A percentile compares a stretch with the other conserved stretches of the same genome.
Conservation (phyloP, 2,329 filamentous ascomycete species). For the Tympanopsis confertula region DNA sequence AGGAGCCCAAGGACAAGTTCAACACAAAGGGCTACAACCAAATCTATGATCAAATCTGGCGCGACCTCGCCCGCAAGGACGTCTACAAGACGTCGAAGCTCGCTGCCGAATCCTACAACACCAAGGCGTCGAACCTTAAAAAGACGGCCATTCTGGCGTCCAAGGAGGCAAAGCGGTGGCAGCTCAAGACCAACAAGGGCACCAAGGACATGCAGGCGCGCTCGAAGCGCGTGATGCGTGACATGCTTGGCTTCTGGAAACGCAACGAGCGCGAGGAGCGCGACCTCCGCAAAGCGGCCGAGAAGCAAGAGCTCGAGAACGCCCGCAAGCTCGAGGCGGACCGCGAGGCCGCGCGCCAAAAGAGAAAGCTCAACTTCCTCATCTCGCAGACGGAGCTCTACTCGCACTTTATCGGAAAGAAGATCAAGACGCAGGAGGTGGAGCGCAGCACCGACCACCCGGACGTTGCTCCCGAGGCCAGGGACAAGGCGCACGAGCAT, state of each 20-base stretch:
- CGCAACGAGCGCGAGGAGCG: constrained; percentile 95
- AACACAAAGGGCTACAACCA: constrained; percentile 90
- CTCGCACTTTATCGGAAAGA: constrained; percentile 98
- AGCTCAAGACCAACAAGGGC: constrained; percentile 94
- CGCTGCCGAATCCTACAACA: constrained; percentile 73
- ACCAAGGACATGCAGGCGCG: constrained; percentile 94
- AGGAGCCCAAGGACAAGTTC: constrained; percentile 51
- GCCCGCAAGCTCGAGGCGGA: constrained; percentile 95
- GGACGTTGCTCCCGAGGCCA: constrained; percentile 48
- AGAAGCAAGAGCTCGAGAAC: constrained; percentile 91
- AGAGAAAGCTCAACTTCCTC: constrained; percentile 97
- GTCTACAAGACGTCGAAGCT: constrained; percentile 85
- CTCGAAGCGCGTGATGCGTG: constrained; percentile 95
- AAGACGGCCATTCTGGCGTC: constrained; percentile 95
- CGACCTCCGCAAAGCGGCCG: constrained; percentile 83
- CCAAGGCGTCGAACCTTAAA: constrained; percentile 87
- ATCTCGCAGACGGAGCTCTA: constrained; percentile 98
- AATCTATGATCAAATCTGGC: constrained; percentile 95
- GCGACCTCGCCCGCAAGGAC: constrained; percentile 85
- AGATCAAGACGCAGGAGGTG: constrained; percentile 95
- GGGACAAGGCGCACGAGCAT: constrained; percentile 23
- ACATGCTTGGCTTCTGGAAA: constrained; percentile 99
- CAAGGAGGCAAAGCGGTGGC: constrained; percentile 95
- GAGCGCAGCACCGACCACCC: constrained; percentile 79
- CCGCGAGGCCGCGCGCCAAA: constrained; percentile 91